These are phyloP conservation scores for Xylariales sp. DNA, from an alignment of 2,329 filamentous ascomycete genomes.

Conservation along the genomic window DNA sequence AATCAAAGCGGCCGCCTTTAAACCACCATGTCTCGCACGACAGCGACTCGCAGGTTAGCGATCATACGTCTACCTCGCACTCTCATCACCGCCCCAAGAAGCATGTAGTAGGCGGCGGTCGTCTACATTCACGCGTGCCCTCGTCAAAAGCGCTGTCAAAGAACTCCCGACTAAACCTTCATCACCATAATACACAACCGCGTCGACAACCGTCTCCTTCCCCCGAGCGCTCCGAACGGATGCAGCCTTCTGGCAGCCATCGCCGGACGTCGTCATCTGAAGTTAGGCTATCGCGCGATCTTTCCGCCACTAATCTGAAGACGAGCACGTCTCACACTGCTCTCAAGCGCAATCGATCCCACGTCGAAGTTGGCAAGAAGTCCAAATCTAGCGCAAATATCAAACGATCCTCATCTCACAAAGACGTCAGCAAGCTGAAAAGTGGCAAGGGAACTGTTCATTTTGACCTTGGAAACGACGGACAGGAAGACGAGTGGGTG, in stretches of 20 bases:
- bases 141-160: slow-evolving; percentile 50
- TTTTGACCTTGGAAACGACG: slow-evolving; percentile 57
- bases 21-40: slow-evolving; percentile 22
- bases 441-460: slow-evolving; percentile 50
- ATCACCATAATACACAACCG: slow-evolving; percentile 10
- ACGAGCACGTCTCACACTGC: slow-evolving; percentile 52
- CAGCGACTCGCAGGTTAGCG: slow-evolving; percentile 31
- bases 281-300: slow-evolving; percentile 41
- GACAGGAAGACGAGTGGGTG: slow-evolving; percentile 51
- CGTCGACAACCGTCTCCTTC: slow-evolving; percentile 26
- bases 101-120: slow-evolving; percentile 35
- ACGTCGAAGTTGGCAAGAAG: slow-evolving; percentile 50
- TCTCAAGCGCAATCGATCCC: slow-evolving; percentile 58
- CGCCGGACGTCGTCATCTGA: slow-evolving; percentile 49
- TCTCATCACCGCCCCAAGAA: slow-evolving; percentile 28
- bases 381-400: slow-evolving; percentile 47
- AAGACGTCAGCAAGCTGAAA: slow-evolving; percentile 39
- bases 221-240: slow-evolving; percentile 18
- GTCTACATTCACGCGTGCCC: slow-evolving; percentile 47
- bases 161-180: slow-evolving; percentile 24
- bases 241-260: slow-evolving; percentile 30
- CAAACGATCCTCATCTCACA: slow-evolving; percentile 49
- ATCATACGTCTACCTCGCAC: slow-evolving; percentile 21
- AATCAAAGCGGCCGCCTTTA: slow-evolving; percentile 45
- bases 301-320: slow-evolving; percentile 36